Percentiles rank a stretch among this genome's conserved stretches.
Evolutionary conservation across 768 basidiomycete genomes (phyloP).

Genomic region (Strobilomyces dryophilus): DNA sequence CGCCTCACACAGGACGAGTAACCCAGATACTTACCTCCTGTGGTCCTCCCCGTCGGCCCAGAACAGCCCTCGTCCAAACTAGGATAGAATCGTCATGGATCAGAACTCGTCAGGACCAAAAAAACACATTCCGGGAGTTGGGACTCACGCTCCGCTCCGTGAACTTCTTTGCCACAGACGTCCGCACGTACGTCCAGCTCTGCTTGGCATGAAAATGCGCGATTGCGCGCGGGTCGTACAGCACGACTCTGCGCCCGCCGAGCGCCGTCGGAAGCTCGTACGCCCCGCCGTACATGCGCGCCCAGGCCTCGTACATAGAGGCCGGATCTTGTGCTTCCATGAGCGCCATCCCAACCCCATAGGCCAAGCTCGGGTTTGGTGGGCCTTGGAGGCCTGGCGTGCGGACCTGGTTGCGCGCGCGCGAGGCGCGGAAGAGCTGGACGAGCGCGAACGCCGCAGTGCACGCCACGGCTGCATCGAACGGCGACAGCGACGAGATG

Average conservation of each 20-base stretch:
- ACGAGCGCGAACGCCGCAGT: not conserved
- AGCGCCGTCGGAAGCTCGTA: not conserved
- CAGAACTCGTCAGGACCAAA: not conserved
- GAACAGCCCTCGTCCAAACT: slow-evolving; percentile 30
- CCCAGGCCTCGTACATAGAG: not conserved
- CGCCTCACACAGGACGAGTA: not conserved
- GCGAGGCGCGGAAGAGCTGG: not conserved
- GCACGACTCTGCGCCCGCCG: not conserved
- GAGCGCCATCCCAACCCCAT: not conserved
- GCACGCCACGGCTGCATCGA: not conserved
- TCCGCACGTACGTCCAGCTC: not conserved
- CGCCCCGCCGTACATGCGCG: not conserved
- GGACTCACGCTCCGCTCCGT: not conserved
- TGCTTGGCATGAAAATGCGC: not conserved
- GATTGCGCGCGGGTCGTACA: not conserved
- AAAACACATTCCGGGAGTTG: not conserved
- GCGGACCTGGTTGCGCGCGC: not conserved
- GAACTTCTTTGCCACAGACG: not conserved
- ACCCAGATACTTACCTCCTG: slow-evolving; percentile 27
- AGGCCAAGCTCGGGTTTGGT: not conserved
- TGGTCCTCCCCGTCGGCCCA: slow-evolving; percentile 41
- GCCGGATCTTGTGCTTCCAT: not conserved
- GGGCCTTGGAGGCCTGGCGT: not conserved
- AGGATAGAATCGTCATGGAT: not conserved
- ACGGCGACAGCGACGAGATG: not conserved